A percentile compares a stretch with the other conserved stretches of the same genome.
Conservation (phyloP, 768 basidiomycete species). For the Amanita jacksonii region DNA sequence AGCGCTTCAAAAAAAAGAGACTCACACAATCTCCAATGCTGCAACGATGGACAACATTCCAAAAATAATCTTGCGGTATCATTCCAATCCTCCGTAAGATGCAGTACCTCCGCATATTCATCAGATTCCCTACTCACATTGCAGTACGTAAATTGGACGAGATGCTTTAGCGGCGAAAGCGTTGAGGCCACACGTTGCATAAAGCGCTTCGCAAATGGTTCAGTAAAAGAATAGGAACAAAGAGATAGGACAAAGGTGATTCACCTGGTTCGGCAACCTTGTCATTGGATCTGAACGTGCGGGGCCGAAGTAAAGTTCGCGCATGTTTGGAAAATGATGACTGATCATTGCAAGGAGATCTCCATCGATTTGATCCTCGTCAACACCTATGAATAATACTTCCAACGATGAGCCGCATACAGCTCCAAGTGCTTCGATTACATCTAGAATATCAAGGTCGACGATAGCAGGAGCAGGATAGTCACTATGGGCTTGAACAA, state of each 20-base stretch:
- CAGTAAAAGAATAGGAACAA: background rate
- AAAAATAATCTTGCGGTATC: background rate
- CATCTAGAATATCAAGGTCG: slow-evolving; percentile 2
- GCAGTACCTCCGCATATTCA: background rate
- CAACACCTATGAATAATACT: background rate
- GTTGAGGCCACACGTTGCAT: background rate
- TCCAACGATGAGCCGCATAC: slow-evolving; percentile 4
- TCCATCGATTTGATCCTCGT: background rate
- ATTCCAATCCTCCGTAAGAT: background rate
- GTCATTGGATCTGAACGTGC: background rate
- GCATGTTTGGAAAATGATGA: slow-evolving; percentile 1
- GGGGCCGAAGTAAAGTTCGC: slow-evolving; percentile 2
- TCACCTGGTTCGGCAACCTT: background rate
- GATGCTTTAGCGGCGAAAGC: background rate
- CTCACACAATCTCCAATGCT: background rate
- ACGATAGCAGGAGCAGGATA: background rate
- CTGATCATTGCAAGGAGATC: background rate
- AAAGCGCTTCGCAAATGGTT: background rate
- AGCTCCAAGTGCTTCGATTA: slow-evolving; percentile 3
- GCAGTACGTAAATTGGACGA: background rate
- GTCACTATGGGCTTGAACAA: background rate
- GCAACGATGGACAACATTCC: background rate
- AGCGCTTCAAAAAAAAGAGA: background rate
- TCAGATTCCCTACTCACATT: background rate
- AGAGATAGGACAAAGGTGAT: background rate